A percentile compares a stretch with the other conserved stretches of the same genome.
Conservation (phyloP, 164 flowering plant species). For the Vitis rupestris region DNA sequence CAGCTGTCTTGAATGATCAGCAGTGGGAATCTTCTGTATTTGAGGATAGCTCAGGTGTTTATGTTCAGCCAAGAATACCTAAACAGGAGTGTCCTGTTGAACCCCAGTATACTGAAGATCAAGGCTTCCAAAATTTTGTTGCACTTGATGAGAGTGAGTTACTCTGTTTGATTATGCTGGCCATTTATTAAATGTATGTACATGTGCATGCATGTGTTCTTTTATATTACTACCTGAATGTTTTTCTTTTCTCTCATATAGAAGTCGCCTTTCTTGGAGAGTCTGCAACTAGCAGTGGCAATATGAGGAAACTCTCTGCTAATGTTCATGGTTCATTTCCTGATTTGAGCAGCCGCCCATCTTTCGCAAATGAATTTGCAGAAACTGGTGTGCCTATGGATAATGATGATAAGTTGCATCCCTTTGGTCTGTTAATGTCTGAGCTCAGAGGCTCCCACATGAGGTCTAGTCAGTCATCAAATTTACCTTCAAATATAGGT, state of each 20-base stretch:
- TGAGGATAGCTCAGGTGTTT: constrained; percentile 28
- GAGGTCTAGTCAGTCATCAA: constrained; percentile 41
- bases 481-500: constrained; percentile 32
- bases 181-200: no score
- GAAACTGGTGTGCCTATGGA: constrained; percentile 31
- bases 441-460: constrained; percentile 57
- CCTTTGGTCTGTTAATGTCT: constrained; percentile 77
- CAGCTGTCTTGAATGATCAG: constrained; percentile 23
- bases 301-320: constrained; percentile 28
- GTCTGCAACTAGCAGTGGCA: constrained; percentile 45
- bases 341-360: constrained; percentile 23
- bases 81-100: constrained; percentile 31
- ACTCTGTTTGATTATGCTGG: neutral
- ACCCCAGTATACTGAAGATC: constrained; percentile 38
- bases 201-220: neutral
- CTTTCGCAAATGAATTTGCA: constrained; percentile 28
- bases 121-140: constrained; percentile 39
- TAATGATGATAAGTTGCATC: constrained; percentile 58
- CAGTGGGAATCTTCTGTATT: constrained; percentile 28
- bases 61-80: constrained; percentile 27
- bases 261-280: constrained; percentile 59
- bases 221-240: no score
- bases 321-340: constrained; percentile 27
- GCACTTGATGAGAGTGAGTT: constrained; percentile 63
- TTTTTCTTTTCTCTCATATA: constrained; percentile 28